Percentiles rank a stretch among this genome's conserved stretches.
phyloP scores from a whole-genome alignment of 1,284 basidiomycete species.

The Naganishia albida region DNA sequence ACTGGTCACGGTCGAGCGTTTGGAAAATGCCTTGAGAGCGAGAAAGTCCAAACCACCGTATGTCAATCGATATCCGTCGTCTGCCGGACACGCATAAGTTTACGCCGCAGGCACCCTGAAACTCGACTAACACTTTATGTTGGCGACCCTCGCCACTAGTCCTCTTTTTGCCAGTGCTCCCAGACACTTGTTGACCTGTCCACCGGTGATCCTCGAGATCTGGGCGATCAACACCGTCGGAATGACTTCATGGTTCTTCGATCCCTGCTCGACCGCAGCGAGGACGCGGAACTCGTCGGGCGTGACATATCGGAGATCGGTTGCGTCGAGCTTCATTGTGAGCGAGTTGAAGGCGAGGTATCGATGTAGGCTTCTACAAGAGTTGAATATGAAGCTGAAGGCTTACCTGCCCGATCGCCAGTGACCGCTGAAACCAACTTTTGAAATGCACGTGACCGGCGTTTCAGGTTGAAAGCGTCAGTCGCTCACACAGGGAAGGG shows the following conservation, averaged over 20 bases:
- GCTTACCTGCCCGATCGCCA: not conserved
- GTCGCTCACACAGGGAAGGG: not conserved
- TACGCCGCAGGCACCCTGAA: not conserved
- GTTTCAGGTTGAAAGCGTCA: conserved; percentile 13
- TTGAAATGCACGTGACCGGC: conserved; percentile 3
- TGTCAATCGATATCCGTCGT: conserved; percentile 95
- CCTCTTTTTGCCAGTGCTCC: conserved; percentile 88
- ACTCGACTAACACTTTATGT: conserved; percentile 73
- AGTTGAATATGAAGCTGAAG: not conserved
- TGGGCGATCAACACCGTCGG: conserved; percentile 85
- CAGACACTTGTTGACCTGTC: conserved; percentile 90
- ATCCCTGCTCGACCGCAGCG: conserved; percentile 88
- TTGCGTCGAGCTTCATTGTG: conserved; percentile 88
- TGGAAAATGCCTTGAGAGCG: conserved; percentile 88
- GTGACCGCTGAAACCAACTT: conserved; percentile 6
- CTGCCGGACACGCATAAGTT: conserved; percentile 55
- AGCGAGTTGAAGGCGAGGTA: not conserved
- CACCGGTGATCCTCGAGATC: conserved; percentile 81
- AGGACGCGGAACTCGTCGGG: conserved; percentile 92
- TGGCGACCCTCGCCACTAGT: conserved; percentile 84
- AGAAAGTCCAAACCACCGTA: conserved; percentile 98
- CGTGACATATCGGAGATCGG: conserved; percentile 88
- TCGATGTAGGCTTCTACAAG: not conserved
- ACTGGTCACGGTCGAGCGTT: conserved; percentile 70
- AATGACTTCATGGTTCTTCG: conserved; percentile 96